Evolutionary conservation across 129 eudicot genomes (phyloP), one percentile per base, ranked within the genome.

Genomic region (Chrysanthemum seticuspe): DNA sequence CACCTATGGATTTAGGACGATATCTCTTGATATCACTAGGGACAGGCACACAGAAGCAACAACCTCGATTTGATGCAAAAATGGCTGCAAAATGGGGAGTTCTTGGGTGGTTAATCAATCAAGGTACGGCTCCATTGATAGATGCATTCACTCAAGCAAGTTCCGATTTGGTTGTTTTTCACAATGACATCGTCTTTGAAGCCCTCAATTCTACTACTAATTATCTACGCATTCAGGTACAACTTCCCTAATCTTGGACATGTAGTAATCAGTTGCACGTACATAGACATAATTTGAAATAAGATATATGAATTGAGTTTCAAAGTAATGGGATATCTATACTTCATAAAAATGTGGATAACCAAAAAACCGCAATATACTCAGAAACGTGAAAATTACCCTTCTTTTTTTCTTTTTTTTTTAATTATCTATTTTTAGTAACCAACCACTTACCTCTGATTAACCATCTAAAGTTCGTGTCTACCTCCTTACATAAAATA

Each of bases 1-100:
- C 76, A 59, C 82, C 87, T 1, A 36, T 79, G 75, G 85, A 82
- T 49, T 82, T 40, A 12, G 76, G 58, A 0, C 87, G 81, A 23
- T 78, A 80, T 63, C 77, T 87, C 0, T 85, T 87, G 74, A 67
- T 87, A 49, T 87, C 94, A 25, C 10, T 88, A 11, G 94, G 94
- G 40, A 85, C 90, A 3, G 90, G 94, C 0, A 44, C 79, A 0
- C 66, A 77, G 21, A 77, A 80, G 77, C 79, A 75, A 18, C 85
- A 88, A 27, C 57, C 27, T 11, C 74, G 72, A 51, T 88, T 70
- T 59, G 68, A 67, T 13, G 85, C 94, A 11, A 57, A 64, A 60
- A 72, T 16, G 76, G 86, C 86, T 25, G 56, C 87, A 0, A 73
- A 78, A 16, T 88, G 94, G 94, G 94, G 94, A 2, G 14, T 78